A percentile compares a stretch with the other conserved stretches of the same genome.
Evolutionary conservation across 1,284 basidiomycete genomes (phyloP).

Genomic region (Vanrija humicola): DNA sequence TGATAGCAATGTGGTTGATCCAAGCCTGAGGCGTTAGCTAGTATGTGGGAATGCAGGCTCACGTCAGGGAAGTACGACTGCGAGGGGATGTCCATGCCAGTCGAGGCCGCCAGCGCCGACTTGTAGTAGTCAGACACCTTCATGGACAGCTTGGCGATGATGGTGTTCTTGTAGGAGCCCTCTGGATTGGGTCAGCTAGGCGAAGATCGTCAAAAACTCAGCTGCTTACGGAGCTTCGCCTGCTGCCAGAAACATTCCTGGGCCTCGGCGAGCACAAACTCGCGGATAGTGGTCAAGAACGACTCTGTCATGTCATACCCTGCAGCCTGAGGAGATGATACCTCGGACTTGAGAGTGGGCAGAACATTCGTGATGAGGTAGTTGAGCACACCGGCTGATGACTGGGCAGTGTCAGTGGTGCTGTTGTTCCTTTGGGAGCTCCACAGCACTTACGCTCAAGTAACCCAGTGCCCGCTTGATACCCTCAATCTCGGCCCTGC

Average conservation of each 20-base stretch:
- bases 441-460: slow-evolving; percentile 61
- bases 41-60: slow-evolving; percentile 24
- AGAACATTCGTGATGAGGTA: slow-evolving; percentile 61
- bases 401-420: slow-evolving; percentile 49
- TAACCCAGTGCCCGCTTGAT: slow-evolving; percentile 65
- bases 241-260: slow-evolving; percentile 97
- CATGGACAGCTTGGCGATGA: slow-evolving; percentile 80
- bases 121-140: slow-evolving; percentile 69
- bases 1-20: slow-evolving; percentile 76
- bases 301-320: slow-evolving; percentile 61
- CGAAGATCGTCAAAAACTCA: too few relatives aligned
- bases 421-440: not conserved
- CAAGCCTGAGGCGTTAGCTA: slow-evolving; percentile 58
- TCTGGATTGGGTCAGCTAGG: slow-evolving; percentile 43
- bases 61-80: slow-evolving; percentile 45
- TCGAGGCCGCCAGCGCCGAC: slow-evolving; percentile 56
- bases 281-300: slow-evolving; percentile 64
- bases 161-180: slow-evolving; percentile 73
- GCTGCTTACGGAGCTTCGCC: slow-evolving; percentile 67
- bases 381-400: slow-evolving; percentile 69
- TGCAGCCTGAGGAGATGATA: slow-evolving; percentile 45
- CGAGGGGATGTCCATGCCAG: slow-evolving; percentile 52
- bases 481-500: slow-evolving; percentile 68
- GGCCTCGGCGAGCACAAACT: slow-evolving; percentile 85
- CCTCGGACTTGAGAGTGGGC: slow-evolving; percentile 57